Evolutionary conservation across 768 basidiomycete genomes (phyloP).

Genomic region (Podaxis sp.): DNA sequence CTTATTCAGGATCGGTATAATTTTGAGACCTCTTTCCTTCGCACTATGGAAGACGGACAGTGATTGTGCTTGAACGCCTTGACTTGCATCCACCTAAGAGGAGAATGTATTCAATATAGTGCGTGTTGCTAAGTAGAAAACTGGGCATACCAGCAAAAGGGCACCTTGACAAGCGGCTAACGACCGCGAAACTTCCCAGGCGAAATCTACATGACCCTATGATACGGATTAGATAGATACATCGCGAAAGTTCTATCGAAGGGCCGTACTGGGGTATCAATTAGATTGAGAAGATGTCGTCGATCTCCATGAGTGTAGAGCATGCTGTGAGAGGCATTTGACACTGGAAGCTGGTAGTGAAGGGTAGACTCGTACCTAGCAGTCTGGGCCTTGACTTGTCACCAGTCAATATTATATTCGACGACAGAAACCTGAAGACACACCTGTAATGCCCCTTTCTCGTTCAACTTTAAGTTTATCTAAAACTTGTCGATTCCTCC

Average conservation of each 20-base stretch:
- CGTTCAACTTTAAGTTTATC: conserved; percentile 97
- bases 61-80: conserved; percentile 97
- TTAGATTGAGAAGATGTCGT: conserved; percentile 82
- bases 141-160: conserved; percentile 43
- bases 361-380: conserved; percentile 54
- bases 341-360: conserved; percentile 6
- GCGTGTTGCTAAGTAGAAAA: neutral
- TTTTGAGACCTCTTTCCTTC: conserved; percentile 71
- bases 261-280: conserved; percentile 83
- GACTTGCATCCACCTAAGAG: conserved; percentile 88
- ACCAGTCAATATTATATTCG: conserved; percentile 6
- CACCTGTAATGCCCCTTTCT: conserved; percentile 94
- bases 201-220: conserved; percentile 96
- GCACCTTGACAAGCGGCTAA: conserved; percentile 94
- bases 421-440: conserved; percentile 16
- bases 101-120: conserved; percentile 1
- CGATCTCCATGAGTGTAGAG: conserved; percentile 55
- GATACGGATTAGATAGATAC: neutral
- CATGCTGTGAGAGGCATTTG: conserved; percentile 55
- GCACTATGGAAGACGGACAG: conserved; percentile 94
- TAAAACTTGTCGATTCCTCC: conserved; percentile 80
- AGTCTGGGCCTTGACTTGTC: conserved; percentile 90
- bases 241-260: neutral
- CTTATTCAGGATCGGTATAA: conserved; percentile 94
- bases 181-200: conserved; percentile 94